phyloP scores from a whole-genome alignment of 2,329 filamentous ascomycete genomes.

The Diaporthe humulicola region DNA sequence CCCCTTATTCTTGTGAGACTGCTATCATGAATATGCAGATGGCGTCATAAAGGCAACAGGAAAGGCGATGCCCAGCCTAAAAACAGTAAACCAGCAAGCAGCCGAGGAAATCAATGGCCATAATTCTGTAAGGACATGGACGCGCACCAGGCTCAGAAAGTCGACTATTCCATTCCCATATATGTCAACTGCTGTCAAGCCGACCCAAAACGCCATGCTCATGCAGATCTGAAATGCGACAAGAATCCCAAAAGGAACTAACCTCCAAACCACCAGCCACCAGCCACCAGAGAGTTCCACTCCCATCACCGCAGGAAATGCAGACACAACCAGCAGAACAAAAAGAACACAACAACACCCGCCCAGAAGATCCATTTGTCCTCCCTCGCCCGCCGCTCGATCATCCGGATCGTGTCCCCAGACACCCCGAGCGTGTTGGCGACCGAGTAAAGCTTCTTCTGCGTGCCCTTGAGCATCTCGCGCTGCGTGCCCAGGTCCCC shows the following conservation, averaged over 20 bases:
- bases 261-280: background rate
- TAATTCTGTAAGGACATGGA: no score
- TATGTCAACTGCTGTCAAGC: background rate
- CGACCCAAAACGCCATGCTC: conserved; percentile 38
- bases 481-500: conserved; percentile 90
- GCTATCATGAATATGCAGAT: no score
- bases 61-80: background rate
- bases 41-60: fast-evolving
- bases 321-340: conserved; percentile 92
- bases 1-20: background rate
- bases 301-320: conserved; percentile 80
- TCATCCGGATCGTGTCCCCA: conserved; percentile 96
- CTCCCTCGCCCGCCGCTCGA: conserved; percentile 90
- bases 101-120: background rate
- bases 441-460: conserved; percentile 90
- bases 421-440: conserved; percentile 94
- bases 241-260: background rate
- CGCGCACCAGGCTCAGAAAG: background rate
- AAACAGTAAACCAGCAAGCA: background rate
- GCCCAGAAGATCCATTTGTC: conserved; percentile 99
- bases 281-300: background rate
- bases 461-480: conserved; percentile 95
- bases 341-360: conserved; percentile 87
- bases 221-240: conserved; percentile 24
- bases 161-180: background rate